A percentile compares a stretch with the other conserved stretches of the same genome.
Evolutionary conservation across 2,329 filamentous ascomycete genomes (phyloP).

Genomic region (Malbranchea zuffiana): DNA sequence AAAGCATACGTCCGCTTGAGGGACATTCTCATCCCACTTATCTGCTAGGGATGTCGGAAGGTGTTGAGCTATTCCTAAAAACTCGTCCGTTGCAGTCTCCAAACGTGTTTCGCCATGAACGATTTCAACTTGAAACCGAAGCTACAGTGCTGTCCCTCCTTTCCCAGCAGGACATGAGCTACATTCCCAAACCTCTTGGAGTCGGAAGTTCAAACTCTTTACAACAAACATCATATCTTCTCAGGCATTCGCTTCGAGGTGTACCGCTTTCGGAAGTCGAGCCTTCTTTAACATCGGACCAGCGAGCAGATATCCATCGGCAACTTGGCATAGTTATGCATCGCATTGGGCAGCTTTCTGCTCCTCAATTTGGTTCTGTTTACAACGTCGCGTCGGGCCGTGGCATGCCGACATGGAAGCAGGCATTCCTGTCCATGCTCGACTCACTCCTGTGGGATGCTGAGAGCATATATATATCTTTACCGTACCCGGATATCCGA

Average conservation of each 20-base stretch:
- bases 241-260: constrained; percentile 30
- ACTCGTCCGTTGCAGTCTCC: constrained; percentile 25
- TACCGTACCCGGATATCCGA: constrained; percentile 47
- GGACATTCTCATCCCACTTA: constrained; percentile 29
- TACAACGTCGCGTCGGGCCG: constrained; percentile 37
- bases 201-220: constrained; percentile 24
- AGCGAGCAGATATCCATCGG: constrained; percentile 26
- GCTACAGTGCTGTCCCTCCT: constrained; percentile 30
- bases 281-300: constrained; percentile 19
- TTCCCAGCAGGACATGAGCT: constrained; percentile 23
- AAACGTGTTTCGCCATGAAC: constrained; percentile 32
- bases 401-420: constrained; percentile 42
- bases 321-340: constrained; percentile 30
- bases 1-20: constrained; percentile 8
- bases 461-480: constrained; percentile 47
- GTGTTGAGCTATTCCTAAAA: constrained; percentile 29
- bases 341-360: constrained; percentile 36
- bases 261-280: constrained; percentile 25
- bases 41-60: constrained; percentile 30
- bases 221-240: constrained; percentile 26
- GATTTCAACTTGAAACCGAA: constrained; percentile 31
- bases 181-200: constrained; percentile 29
- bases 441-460: constrained; percentile 46
- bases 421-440: constrained; percentile 42
- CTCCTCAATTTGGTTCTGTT: constrained; percentile 42